These are phyloP conservation scores for Emergomyces orientalis DNA, from an alignment of 2,329 filamentous ascomycete species.

Conservation along the genomic window DNA sequence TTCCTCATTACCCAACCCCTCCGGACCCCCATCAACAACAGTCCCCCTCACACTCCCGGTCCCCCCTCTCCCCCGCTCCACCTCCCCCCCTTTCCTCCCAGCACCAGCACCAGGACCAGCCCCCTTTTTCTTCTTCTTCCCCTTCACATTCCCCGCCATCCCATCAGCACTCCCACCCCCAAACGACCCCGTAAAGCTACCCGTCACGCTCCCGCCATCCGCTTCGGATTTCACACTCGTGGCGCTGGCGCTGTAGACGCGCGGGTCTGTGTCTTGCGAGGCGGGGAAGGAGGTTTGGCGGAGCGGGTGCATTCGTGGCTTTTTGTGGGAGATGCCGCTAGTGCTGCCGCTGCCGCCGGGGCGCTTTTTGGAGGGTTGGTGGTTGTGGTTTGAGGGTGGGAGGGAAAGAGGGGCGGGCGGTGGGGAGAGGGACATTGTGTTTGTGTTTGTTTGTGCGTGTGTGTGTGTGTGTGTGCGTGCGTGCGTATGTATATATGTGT, in stretches of 20 bases:
- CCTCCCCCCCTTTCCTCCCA: conserved; percentile 31
- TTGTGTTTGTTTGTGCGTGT: not conserved
- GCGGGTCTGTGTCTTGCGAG: conserved; percentile 24
- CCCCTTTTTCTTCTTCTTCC: conserved; percentile 27
- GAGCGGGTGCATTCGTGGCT: conserved; percentile 36
- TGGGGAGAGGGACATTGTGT: conserved; percentile 13
- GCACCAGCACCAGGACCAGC: conserved; percentile 21
- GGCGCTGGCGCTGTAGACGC: conserved; percentile 21
- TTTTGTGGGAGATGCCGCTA: conserved; percentile 23
- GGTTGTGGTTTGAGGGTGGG: conserved; percentile 14
- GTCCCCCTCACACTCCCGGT: conserved; percentile 23
- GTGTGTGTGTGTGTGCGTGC: no score
- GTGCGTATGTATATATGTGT: no score
- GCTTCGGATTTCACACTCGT: conserved; percentile 13
- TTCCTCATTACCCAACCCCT: conserved; percentile 22
- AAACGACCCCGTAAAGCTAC: conserved; percentile 35
- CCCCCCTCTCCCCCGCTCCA: conserved; percentile 30
- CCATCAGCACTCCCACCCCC: conserved; percentile 32
- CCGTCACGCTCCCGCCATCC: conserved; percentile 35
- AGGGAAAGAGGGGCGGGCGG: conserved; percentile 15
- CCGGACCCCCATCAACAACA: conserved; percentile 25
- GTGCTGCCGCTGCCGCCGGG: conserved; percentile 14
- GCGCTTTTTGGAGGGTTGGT: conserved; percentile 14
- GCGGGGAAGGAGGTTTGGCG: conserved; percentile 40
- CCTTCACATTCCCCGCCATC: conserved; percentile 26